Evolutionary conservation across 129 eudicot species (phyloP), one percentile per base, ranked within the genome.

Genomic region (Flaveria bidentis): DNA sequence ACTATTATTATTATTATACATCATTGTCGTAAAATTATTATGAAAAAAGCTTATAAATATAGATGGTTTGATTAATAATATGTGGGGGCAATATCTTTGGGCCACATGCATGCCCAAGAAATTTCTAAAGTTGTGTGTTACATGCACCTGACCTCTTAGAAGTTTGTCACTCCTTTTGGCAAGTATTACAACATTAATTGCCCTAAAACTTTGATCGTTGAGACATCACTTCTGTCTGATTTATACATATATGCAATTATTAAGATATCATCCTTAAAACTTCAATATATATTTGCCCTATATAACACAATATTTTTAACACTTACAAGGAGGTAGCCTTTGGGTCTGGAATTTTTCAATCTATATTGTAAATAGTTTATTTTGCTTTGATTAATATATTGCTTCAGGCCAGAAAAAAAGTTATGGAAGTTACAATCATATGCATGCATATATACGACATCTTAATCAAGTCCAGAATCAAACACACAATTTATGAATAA

Each of bases 21-120:
- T 62, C 12, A 0, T 62, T 62, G 15, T 30, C 44, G 11, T 28
- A 30, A 14, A 63, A 28, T 5, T 14, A 7, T 61, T 22, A 11
- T 28, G 5, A n/a, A 55, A 28, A 62, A 28, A 62, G 10, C 1
- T 74, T 22, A 57, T 42, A 22, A 1, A 28, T 46, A 11, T 15
- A 39, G 45, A 60, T 74, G 57, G 17, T 39, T 73, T 18, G 67
- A n/a, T 74, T 45, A 30, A 74, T 60, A 45, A 2, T 8, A 36
- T 14, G 2, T 47, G 28, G 70, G 56, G 33, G 13, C 60, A 61
- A 23, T 45, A 60, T 74, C 60, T 44, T 74, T 45, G 11, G 69
- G 26, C 42, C 60, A 25, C 78, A 74, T 58, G 58, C 75, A 74
- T 58, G 68, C 75, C 45, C 45, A 67, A 67, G 81, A 67, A 77